Conservation (phyloP, 768 basidiomycete species). For the Daedaleopsis nitida region DNA sequence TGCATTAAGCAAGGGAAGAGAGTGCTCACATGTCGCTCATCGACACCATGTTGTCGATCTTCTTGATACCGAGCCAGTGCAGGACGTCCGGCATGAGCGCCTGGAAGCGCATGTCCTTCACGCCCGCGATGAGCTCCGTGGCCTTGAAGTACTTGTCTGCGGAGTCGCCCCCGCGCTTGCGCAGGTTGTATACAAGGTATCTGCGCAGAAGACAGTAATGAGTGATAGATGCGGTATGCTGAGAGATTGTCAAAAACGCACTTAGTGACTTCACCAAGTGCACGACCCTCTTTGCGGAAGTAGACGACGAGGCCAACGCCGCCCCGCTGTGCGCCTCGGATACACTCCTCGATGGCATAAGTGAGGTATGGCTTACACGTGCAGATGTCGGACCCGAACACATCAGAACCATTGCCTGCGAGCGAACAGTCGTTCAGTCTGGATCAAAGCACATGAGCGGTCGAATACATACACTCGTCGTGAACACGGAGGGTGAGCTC, state of each 20-base stretch:
- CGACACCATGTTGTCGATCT: slow-evolving; percentile 87
- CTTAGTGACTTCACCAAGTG: slow-evolving; percentile 93
- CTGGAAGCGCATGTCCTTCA: slow-evolving; percentile 95
- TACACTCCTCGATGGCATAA: slow-evolving; percentile 93
- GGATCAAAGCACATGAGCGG: neutral
- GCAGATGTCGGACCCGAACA: slow-evolving; percentile 92
- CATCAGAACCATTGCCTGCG: slow-evolving; percentile 91
- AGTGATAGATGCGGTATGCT: neutral
- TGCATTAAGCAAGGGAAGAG: neutral
- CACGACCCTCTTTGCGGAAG: slow-evolving; percentile 93
- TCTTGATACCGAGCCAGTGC: slow-evolving; percentile 91
- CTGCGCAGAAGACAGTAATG: slow-evolving; percentile 37
- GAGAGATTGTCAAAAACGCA: slow-evolving; percentile 36
- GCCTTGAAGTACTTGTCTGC: slow-evolving; percentile 94
- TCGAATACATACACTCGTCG: slow-evolving; percentile 74
- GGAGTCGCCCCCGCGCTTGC: slow-evolving; percentile 91
- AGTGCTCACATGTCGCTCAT: slow-evolving; percentile 80
- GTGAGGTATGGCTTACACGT: slow-evolving; percentile 92
- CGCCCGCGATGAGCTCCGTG: slow-evolving; percentile 92
- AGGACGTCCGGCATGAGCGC: slow-evolving; percentile 95
- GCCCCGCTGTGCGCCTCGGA: slow-evolving; percentile 77
- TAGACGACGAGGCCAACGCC: slow-evolving; percentile 94
- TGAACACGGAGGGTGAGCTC: slow-evolving; percentile 88
- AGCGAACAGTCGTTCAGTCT: neutral
- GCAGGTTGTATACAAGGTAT: slow-evolving; percentile 94